These are phyloP conservation scores for Coniosporium apollinis DNA, from an alignment of 495 filamentous ascomycete species.

Conservation along the genomic window DNA sequence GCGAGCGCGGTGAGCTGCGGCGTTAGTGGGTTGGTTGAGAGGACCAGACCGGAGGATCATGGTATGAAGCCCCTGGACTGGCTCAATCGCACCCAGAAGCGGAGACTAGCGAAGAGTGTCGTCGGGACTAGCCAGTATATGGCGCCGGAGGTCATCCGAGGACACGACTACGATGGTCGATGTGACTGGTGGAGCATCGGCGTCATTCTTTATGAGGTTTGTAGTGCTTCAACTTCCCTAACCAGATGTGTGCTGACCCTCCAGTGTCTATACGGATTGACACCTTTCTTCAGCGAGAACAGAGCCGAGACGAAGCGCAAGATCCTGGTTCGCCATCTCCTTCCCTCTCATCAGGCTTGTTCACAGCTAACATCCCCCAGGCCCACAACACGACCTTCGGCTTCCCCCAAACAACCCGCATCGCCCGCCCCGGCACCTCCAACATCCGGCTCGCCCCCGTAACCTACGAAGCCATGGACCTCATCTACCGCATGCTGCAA, in stretches of 20 bases:
- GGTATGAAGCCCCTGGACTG: conserved; percentile 45
- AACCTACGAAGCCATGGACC: conserved; percentile 43
- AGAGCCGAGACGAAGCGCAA: conserved; percentile 64
- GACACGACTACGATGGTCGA: conserved; percentile 69
- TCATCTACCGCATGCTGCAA: conserved; percentile 60
- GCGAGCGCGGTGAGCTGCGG: conserved; percentile 30
- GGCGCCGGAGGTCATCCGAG: conserved; percentile 83
- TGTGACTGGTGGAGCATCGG: conserved; percentile 97
- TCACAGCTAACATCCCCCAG: conserved; percentile 19
- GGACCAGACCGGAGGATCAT: conserved; percentile 6
- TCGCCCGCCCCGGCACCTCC: conserved; percentile 13
- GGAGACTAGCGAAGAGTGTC: conserved; percentile 64
- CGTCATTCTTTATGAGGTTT: conserved; percentile 73
- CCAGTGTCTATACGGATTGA: conserved; percentile 74
- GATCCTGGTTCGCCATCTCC: conserved; percentile 44
- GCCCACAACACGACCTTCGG: conserved; percentile 33
- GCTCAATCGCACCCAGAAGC: conserved; percentile 58
- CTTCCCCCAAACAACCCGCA: conserved; percentile 37
- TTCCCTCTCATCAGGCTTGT: background rate
- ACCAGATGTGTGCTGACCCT: conserved; percentile 2
- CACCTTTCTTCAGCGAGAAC: conserved; percentile 72
- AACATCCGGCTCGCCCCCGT: conserved; percentile 36
- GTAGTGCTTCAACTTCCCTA: conserved; percentile 1
- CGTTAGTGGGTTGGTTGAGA: conserved; percentile 18
- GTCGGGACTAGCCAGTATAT: conserved; percentile 96